Base-by-base conservation (phyloP, 257 asterid genomes). In the Nemophila menziesii region DNA sequence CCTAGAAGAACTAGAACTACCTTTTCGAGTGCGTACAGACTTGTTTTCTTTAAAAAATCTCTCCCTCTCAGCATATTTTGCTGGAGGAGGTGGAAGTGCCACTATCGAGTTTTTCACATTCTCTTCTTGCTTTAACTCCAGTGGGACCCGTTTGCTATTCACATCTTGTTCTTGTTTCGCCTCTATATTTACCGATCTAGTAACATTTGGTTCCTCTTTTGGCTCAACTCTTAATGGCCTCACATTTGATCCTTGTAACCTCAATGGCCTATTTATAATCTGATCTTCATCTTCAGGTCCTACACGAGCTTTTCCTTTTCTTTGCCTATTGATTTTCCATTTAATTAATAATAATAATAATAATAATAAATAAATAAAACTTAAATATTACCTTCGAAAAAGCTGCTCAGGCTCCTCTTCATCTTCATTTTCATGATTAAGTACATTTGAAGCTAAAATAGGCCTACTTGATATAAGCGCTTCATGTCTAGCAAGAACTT, bases 41-140 rank as follows among this genome's bases (percentile, higher is more conserved):
- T 73, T 83, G 14, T 78, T 79, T 49, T 76, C 92, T 61, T 78
- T 80, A 57, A 89, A 89, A 65, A 84, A 84, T 56, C 58, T 84
- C 54, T 89, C 93, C 39, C 98, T 71, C 75, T 89, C 98, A 13
- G 69, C 74, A 17, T 77, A 93, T 55, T 80, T 89, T 38, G 98
- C 84, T 4, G 98, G 98, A 27, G 97, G 97, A 1, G 95, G 95
- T 39, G 98, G 95, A 65, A 84, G 67, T 44, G 74, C 37, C 15
- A 67, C 95, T 4, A 66, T 58, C 6, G 67, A 44, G 62, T 33
- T 73, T 7, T 29, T 5, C 36, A 29, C 36, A 29, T 29, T 29
- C 1, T 29, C 12, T 29, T 29, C 36, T 7, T 29, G 36, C 36
- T 29, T 29, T 9, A 24, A 24, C 9, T 4, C 6, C 6, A 9